phyloP scores from a whole-genome alignment of 1,284 basidiomycete genomes.

The Cryptococcus floricola region DNA sequence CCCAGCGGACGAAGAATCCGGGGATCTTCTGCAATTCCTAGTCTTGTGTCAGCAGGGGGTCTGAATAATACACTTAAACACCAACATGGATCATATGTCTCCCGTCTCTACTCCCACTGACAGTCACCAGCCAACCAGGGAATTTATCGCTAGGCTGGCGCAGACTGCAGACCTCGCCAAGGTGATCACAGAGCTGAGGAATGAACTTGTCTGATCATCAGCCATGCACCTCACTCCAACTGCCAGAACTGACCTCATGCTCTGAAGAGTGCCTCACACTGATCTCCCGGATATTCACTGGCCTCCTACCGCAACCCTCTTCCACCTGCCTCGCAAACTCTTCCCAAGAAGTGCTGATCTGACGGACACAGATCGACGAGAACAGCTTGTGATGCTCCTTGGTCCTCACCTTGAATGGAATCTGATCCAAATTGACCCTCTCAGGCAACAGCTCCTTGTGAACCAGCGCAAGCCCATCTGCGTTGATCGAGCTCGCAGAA shows the following conservation, averaged over 20 bases:
- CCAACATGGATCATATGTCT: constrained; percentile 24
- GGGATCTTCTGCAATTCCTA: constrained; percentile 27
- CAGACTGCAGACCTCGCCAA: constrained; percentile 27
- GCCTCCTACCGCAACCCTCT: constrained; percentile 8
- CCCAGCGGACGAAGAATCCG: constrained; percentile 25
- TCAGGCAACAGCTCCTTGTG: background rate
- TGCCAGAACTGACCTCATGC: constrained; percentile 19
- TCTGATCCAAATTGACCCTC: background rate
- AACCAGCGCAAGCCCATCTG: background rate
- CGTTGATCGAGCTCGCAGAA: background rate
- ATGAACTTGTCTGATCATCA: constrained; percentile 23
- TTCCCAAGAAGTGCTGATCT: background rate
- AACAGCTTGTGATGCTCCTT: background rate
- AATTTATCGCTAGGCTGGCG: constrained; percentile 10
- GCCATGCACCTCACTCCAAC: background rate
- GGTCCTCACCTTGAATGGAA: background rate
- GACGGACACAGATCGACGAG: background rate
- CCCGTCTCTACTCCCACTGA: constrained; percentile 13
- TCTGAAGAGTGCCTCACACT: constrained; percentile 22
- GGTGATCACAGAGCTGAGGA: constrained; percentile 25
- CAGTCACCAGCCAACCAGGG: constrained; percentile 22
- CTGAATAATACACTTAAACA: background rate
- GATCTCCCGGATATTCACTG: constrained; percentile 10
- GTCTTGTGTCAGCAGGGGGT: background rate
- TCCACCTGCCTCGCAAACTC: background rate